Evolutionary conservation across 2,329 filamentous ascomycete species (phyloP), one percentile per base, ranked within the genome.

Genomic region (Scytalidium sp.): DNA sequence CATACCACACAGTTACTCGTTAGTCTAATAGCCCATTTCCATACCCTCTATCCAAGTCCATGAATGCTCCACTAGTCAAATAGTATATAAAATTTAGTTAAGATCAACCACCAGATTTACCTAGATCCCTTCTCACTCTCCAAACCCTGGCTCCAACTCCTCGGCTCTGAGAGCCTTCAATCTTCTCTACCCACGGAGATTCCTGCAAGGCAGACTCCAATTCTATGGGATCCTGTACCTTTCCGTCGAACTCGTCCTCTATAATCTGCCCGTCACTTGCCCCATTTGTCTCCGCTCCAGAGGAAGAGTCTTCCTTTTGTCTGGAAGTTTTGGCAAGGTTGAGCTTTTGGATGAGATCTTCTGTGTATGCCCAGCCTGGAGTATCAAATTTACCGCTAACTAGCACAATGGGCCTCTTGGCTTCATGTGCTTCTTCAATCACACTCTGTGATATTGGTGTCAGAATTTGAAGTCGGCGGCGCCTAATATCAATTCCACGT

Each of bases 351-450:
- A 82, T 76, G 15, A 84, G 56, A 29, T 85, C 80, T 61, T 89
- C 85, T 0, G 80, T 80, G 53, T 87, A 88, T 1, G 84, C 83
- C 85, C 85, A 90, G 3, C 75, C 81, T 0, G 86, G 84, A 2
- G 79, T 70, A 59, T 90, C 87, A 49, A 88, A 81, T 56, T 80
- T 84, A 2, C 87, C 87, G 47, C 84, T 78, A 1, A 90, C 76
- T 3, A 90, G 71, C 3, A 88, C 78, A 15, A 88, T 69, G 15
- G 74, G 69, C 25, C 73, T 70, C 0, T 75, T 76, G 22, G 66
- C 64, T 7, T 67, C 60, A 40, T 63, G 69, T 17, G 75, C 61
- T 9, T 68, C 61, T 32, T 69, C 64, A 15, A 83, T 70, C 2
- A 65, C 59, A 3, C 67, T 58, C 1, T 64, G 46, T 0, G 71